These are phyloP conservation scores for Candida schatavii DNA, from an alignment of 805 yeast genomes.

Conservation along the genomic window DNA sequence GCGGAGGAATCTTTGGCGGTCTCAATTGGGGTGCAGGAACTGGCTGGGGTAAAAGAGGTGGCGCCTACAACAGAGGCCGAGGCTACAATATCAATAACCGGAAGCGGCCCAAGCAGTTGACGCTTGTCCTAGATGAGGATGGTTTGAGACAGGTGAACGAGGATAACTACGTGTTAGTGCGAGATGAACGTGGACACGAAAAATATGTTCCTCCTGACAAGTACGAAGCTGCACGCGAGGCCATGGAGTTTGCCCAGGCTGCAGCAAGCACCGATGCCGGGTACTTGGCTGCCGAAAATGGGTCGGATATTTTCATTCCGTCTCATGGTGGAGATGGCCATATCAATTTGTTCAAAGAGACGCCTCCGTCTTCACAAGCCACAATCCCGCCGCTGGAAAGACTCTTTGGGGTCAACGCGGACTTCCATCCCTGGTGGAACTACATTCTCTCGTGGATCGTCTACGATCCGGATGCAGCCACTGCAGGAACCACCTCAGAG, in stretches of 20 bases:
- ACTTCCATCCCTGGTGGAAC: conserved; percentile 38
- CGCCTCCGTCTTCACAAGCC: background rate
- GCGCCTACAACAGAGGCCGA: background rate
- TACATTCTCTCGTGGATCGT: conserved; percentile 36
- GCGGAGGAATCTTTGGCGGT: background rate
- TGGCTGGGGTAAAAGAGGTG: background rate
- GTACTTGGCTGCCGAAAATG: background rate
- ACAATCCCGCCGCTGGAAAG: background rate
- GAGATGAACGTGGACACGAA: background rate
- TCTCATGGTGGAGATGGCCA: too few species aligned
- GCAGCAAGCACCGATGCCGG: background rate
- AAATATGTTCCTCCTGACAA: background rate
- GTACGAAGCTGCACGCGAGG: background rate
- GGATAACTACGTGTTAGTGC: background rate
- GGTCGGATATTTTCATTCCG: background rate
- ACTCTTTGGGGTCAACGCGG: conserved; percentile 11
- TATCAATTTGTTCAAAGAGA: background rate
- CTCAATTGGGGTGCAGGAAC: background rate
- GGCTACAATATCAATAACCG: too few species aligned
- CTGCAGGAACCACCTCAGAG: background rate
- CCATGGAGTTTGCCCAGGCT: background rate
- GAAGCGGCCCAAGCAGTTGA: background rate
- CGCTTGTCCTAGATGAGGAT: background rate
- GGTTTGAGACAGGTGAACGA: background rate
- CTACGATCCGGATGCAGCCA: conserved; percentile 16